These are phyloP conservation scores for Gastrolobium villosum DNA, from an alignment of 306 rosid genomes.

Conservation along the genomic window DNA sequence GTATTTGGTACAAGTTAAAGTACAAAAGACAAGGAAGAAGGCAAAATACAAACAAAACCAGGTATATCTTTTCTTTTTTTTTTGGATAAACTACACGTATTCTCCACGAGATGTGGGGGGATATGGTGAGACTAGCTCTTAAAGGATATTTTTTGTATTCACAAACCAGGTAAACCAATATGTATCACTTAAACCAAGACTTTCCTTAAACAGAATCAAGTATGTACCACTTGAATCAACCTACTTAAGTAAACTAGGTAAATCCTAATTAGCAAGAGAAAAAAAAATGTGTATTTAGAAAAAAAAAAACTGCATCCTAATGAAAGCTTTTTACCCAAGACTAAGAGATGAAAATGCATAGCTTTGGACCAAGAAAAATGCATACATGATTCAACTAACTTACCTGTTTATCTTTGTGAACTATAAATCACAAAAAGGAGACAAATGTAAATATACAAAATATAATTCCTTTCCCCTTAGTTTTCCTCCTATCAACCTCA, in stretches of 20 bases:
- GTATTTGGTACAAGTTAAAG: neutral
- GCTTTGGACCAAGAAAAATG: slow-evolving; percentile 19
- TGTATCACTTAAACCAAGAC: no score
- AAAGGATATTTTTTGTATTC: no score
- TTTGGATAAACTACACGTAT: no score
- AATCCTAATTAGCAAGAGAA: neutral
- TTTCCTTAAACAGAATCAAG: no score
- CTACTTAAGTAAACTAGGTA: neutral
- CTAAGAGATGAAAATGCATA: neutral
- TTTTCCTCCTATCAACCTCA: neutral
- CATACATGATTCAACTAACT: slow-evolving; percentile 5
- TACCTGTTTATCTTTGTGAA: neutral
- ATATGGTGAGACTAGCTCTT: no score
- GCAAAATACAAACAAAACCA: neutral
- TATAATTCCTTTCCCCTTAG: neutral
- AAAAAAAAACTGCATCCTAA: neutral
- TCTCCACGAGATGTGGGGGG: no score
- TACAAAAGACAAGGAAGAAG: neutral
- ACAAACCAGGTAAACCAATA: no score
- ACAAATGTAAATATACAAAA: neutral
- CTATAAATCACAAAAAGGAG: neutral
- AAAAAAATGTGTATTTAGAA: neutral
- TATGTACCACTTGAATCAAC: no score
- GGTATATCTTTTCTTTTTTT: neutral
- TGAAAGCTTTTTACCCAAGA: neutral